Base-by-base conservation (phyloP, 495 filamentous ascomycete species). In the Lichenothelia convexa region DNA sequence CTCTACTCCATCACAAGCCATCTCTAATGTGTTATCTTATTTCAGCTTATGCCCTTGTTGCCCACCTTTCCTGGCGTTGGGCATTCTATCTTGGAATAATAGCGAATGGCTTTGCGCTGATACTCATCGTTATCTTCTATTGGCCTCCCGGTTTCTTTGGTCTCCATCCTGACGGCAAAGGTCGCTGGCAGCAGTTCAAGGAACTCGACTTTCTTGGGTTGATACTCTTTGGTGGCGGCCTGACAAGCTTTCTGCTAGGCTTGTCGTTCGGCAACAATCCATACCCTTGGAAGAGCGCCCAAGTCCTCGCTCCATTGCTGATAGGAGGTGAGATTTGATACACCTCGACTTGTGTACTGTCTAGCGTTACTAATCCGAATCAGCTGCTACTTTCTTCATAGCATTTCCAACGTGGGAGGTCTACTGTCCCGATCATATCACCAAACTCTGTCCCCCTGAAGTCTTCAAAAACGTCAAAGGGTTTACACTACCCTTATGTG, bases 71-170 rank as follows among this genome's bases (percentile, higher is more conserved):
- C 8, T 55, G 52, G 80, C 45, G 75, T 63, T 44, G 73, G 79
- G 29, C 75, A 65, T 54, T 93, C 81, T 54, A 93, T 85, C 41
- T 87, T 72, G 35, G 91, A 68, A 42, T 79, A 67, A 21, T 70
- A 62, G 19, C 71, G 59, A 18, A 57, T 47, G 37, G 46, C 41
- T 39, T 59, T 41, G 2, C 49, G 16, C 4, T 53, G 18, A 38
- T 49, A 17, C 48, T 50, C 5, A 48, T 46, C 38, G 38, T 41
- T 17, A 47, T 53, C 35, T 44, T 53, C 27, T 55, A 55, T 40
- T 47, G 51, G 34, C 52, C 52, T 3, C 52, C 52, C 3, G 38
- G 31, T 9, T 55, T 48, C 34, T 22, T 46, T 8, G 45, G 45
- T 32, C 43, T 55, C 5, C 52, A 55, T 41, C 7, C 13, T 7